Conservation (phyloP, 352 stramenopile genomes). For the Pythium utonaiense region DNA sequence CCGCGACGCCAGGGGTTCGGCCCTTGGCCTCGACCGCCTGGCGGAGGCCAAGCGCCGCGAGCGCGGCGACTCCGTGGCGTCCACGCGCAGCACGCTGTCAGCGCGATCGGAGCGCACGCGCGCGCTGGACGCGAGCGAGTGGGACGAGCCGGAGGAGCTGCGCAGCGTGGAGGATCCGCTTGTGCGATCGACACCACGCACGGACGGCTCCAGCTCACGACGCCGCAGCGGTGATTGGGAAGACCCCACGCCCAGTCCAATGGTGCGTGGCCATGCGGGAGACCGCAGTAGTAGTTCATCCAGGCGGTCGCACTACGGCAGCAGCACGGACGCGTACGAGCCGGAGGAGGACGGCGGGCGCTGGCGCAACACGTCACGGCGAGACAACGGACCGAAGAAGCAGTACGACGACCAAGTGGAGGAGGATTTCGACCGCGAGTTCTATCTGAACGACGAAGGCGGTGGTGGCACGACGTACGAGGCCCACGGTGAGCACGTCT, state of each 20-base stretch:
- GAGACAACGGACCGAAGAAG: conserved; percentile 47
- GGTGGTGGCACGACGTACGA: conserved; percentile 37
- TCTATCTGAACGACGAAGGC: conserved; percentile 93
- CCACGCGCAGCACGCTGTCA: conserved; percentile 17
- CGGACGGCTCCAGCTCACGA: conserved; percentile 11
- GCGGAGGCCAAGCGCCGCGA: conserved; percentile 61
- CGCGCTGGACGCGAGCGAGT: conserved; percentile 59
- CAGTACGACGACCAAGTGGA: conserved; percentile 81
- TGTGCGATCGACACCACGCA: conserved; percentile 20
- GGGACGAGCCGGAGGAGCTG: conserved; percentile 70
- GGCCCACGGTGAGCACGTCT: conserved; percentile 68
- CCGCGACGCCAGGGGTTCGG: conserved; percentile 26
- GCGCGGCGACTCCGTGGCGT: conserved; percentile 5
- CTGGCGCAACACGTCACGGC: background rate
- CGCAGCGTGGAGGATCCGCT: conserved; percentile 33
- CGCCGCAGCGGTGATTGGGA: conserved; percentile 38
- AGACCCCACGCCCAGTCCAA: conserved; percentile 38
- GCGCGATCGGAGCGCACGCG: conserved; percentile 30
- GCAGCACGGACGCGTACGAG: conserved; percentile 3
- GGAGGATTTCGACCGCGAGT: conserved; percentile 93
- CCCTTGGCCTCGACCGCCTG: conserved; percentile 58
- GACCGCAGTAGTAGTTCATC: conserved; percentile 13
- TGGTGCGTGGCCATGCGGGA: conserved; percentile 20
- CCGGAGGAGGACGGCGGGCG: background rate
- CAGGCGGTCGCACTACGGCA: background rate